Base-by-base conservation (phyloP, 2,329 filamentous ascomycete species). In the Talaromyces atroroseus region DNA sequence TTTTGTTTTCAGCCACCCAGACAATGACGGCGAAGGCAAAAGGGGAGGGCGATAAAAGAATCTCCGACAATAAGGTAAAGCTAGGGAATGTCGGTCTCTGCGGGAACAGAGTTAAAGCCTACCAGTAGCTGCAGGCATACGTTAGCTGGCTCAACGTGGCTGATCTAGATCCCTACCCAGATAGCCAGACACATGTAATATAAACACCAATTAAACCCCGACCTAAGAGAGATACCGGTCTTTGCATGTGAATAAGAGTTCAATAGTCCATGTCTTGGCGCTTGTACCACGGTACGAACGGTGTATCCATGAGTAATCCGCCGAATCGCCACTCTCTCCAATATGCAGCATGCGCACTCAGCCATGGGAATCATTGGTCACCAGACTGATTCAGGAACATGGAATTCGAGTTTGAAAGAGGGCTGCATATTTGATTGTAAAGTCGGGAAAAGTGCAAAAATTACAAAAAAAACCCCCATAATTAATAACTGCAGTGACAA, bases 101-200 rank as follows among this genome's bases (percentile, higher is more conserved):
- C 26, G 36, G 18, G 16, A 5, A 18, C 32, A 44, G 49, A 21
- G 18, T n/a, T 14, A 44, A 26, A 16, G 18, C 38, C 3, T 26
- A 26, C 24, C 11, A 29, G 26, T 10, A 10, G 36, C 23, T 16
- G 29, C 14, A n/a, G 24, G 24, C 18, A 21, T 47, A 32, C 36
- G 6, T 53, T 42, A 53, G 42, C 32, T 53, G 51, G 42, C 51
- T 14, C 7, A 53, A 42, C 26, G 42, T 53, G 50, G 50, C 50
- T 53, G 42, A 46, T 24, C 20, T 44, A 44, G 40, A 44, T 23
- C 40, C 10, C 3, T 44, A 8, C 10, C 20, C 4, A 44, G 40
- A 44, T 44, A 44, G 18, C 18, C 20, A 14, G 20, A 44, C 12
- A 21, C 18, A 44, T 36, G 18, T 12, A 23, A 23, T 1, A 10